Evolutionary conservation across 371 early-diverging fungal species (phyloP), one percentile per base, ranked within the genome.

Genomic region (Mucor indicus): DNA sequence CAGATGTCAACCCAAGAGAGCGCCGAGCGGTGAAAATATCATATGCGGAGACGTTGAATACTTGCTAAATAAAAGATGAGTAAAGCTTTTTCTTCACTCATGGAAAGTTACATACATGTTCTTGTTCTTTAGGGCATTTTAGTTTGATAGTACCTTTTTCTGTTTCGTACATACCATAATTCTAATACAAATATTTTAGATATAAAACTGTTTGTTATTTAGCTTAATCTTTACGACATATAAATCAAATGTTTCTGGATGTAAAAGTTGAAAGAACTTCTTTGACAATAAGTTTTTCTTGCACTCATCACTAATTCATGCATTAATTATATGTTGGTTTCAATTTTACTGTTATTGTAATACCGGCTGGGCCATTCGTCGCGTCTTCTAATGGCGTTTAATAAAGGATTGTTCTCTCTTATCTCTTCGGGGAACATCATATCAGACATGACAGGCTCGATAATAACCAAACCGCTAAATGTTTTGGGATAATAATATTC

Each of bases 121-220:
- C 75, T 40, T 68, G 64, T 21, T 64, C 62, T 44, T 42, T 62
- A 0, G 62, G 62, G 17, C 67, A 66, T 32, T 75, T 75, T 10
- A 75, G 39, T 12, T 54, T 66, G 1, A 71, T 48, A 5, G 61
- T 70, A 2, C 75, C 75, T 7, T 70, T 49, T n/a, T 67, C 56
- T 3, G 66, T 62, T 3, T 75, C 58, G 38, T 75, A 75, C 51
- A 69, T 46, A 1, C 71, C 75, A 38, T 69, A 67, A 16, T 60
- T 37, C 69, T 72, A 51, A 27, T 7, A 27, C 29, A 7, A 27
- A 27, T 11, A 27, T 27, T 27, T 11, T 7, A 27, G 5, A 27
- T 27, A 27, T 27, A 11, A 7, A 20, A 48, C 11, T 31, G 2
- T 31, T 30, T 44, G 20, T 15, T 1, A 16, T 49, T 9, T 35